A percentile compares a stretch with the other conserved stretches of the same genome.
Conservation (phyloP, 2,329 filamentous ascomycete species). For the Aspergillus ustus region DNA sequence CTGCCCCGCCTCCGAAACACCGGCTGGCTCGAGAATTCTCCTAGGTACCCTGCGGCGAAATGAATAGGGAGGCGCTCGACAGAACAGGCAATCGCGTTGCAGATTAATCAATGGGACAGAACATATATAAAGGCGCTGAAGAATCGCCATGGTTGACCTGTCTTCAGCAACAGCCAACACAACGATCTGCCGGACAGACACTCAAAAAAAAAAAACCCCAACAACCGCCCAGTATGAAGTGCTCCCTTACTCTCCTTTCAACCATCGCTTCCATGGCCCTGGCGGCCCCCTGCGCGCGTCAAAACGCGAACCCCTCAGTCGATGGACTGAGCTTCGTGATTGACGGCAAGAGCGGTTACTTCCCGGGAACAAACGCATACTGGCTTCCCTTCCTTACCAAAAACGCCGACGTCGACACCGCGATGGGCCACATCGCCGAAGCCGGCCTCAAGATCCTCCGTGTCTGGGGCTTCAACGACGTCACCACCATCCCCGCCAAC, state of each 20-base stretch:
- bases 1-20: no score
- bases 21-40: no score
- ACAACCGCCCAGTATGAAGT: neutral
- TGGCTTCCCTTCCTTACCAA: constrained; percentile 57
- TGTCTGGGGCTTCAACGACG: constrained; percentile 61
- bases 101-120: neutral
- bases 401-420: constrained; percentile 53
- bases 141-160: neutral
- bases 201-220: neutral
- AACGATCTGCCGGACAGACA: neutral
- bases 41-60: no score
- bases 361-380: constrained; percentile 57
- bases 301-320: constrained; percentile 21
- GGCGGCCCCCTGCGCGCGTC: neutral
- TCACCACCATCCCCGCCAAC: constrained; percentile 42
- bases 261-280: neutral
- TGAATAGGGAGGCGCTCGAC: neutral
- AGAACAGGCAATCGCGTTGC: neutral
- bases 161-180: neutral
- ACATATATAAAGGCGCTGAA: neutral
- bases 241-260: neutral
- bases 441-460: constrained; percentile 56
- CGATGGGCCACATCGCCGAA: constrained; percentile 36
- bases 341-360: constrained; percentile 47
- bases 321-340: constrained; percentile 42